Evolutionary conservation across 768 basidiomycete species (phyloP).

Genomic region (Tricholoma hemisulphureum): DNA sequence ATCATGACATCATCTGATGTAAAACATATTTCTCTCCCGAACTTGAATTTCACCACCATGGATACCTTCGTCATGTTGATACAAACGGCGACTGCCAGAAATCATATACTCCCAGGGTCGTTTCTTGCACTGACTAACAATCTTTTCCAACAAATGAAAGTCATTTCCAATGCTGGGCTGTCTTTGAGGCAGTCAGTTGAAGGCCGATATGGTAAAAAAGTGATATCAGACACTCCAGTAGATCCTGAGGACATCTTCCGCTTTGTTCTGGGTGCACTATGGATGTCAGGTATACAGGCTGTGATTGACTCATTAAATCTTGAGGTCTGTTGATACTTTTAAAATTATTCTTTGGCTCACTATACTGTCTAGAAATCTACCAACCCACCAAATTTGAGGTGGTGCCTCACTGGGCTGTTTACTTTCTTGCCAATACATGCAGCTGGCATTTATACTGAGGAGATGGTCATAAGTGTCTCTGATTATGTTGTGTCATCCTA

Average conservation of each 20-base stretch:
- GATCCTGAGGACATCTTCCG: not conserved
- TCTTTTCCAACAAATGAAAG: not conserved
- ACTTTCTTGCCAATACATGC: not conserved
- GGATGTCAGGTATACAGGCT: not conserved
- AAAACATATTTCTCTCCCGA: not conserved
- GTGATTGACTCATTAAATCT: not conserved
- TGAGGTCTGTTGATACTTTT: not conserved
- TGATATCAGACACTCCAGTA: not conserved
- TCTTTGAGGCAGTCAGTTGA: not conserved
- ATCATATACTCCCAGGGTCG: not conserved
- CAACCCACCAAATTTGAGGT: not conserved
- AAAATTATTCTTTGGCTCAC: not conserved
- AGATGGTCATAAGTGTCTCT: not conserved
- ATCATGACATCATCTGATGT: not conserved
- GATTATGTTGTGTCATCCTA: conserved; percentile 1
- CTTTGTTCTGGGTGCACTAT: not conserved
- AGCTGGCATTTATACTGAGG: conserved; percentile 1
- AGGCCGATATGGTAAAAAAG: not conserved
- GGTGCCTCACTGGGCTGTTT: not conserved
- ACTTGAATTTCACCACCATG: not conserved
- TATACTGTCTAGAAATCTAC: not conserved
- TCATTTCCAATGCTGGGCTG: not conserved
- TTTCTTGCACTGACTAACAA: not conserved
- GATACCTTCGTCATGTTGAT: not conserved
- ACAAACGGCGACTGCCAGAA: not conserved